phyloP scores from a whole-genome alignment of 2,329 filamentous ascomycete genomes.

The Rhinocladiella mackenziei region DNA sequence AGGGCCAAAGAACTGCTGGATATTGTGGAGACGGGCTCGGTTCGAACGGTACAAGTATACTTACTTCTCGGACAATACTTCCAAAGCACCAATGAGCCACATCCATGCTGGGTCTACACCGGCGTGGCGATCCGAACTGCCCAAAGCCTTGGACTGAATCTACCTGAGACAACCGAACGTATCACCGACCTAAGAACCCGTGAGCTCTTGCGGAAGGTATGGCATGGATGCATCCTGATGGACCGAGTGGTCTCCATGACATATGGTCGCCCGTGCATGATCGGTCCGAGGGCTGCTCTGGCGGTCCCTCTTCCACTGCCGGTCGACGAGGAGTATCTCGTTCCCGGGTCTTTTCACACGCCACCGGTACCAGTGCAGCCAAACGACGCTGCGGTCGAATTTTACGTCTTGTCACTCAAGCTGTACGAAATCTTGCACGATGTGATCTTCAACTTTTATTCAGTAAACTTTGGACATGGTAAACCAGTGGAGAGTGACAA shows the following conservation, averaged over 20 bases:
- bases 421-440: constrained; percentile 38
- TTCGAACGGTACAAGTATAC: constrained; percentile 46
- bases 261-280: constrained; percentile 38
- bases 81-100: constrained; percentile 47
- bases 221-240: constrained; percentile 39
- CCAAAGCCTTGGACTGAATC: constrained; percentile 46
- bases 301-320: constrained; percentile 32
- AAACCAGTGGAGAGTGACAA: constrained; percentile 2
- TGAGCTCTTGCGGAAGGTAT: constrained; percentile 30
- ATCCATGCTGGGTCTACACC: constrained; percentile 50
- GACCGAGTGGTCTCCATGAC: constrained; percentile 39
- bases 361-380: constrained; percentile 15
- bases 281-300: constrained; percentile 31
- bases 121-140: constrained; percentile 47
- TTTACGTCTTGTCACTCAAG: constrained; percentile 35
- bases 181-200: constrained; percentile 31
- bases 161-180: constrained; percentile 38
- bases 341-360: too few species aligned
- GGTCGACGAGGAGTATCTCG: constrained; percentile 36
- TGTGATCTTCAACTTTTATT: constrained; percentile 29
- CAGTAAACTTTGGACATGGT: constrained; percentile 2
- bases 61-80: constrained; percentile 49
- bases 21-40: constrained; percentile 43
- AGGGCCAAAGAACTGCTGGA: constrained; percentile 44
- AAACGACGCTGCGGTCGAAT: constrained; percentile 34